A percentile compares a stretch with the other conserved stretches of the same genome.
These are phyloP conservation scores for Parachaetomium inaequale DNA, from an alignment of 495 filamentous ascomycete species.

Conservation along the genomic window DNA sequence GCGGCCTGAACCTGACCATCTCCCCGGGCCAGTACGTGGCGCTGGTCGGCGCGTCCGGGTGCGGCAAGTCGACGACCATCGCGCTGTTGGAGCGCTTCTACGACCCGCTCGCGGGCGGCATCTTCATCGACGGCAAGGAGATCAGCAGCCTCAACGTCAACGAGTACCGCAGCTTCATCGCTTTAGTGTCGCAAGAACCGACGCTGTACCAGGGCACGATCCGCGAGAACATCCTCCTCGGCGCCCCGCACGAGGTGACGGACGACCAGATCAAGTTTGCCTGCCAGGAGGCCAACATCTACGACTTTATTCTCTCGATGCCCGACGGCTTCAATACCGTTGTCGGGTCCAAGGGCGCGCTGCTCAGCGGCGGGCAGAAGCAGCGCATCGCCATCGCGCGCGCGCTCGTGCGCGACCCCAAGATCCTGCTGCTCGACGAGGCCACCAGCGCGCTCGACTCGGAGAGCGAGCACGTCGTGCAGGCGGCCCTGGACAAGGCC, in stretches of 20 bases:
- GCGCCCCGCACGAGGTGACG: conserved; percentile 40
- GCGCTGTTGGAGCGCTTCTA: conserved; percentile 68
- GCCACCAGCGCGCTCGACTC: conserved; percentile 75
- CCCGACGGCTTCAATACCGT: conserved; percentile 62
- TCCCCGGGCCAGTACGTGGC: conserved; percentile 65
- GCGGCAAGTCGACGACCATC: conserved; percentile 73
- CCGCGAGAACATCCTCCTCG: conserved; percentile 59
- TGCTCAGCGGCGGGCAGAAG: conserved; percentile 76
- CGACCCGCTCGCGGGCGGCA: conserved; percentile 54
- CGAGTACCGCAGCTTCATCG: conserved; percentile 55
- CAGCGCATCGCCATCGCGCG: conserved; percentile 78
- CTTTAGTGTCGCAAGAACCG: conserved; percentile 65
- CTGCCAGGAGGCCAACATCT: conserved; percentile 62
- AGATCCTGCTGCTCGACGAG: conserved; percentile 75
- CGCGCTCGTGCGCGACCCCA: conserved; percentile 69
- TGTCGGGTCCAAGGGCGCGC: conserved; percentile 62
- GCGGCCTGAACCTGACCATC: conserved; percentile 54
- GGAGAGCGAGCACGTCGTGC: conserved; percentile 70
- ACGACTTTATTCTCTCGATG: conserved; percentile 62
- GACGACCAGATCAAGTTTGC: conserved; percentile 57
- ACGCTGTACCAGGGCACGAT: conserved; percentile 56
- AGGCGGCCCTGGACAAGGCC: conserved; percentile 67
- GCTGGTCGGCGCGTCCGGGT: conserved; percentile 70
- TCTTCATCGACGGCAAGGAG: conserved; percentile 54
- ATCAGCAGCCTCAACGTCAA: conserved; percentile 48